phyloP scores from a whole-genome alignment of 176 grass and related monocot species.

The Eragrostis curvula region DNA sequence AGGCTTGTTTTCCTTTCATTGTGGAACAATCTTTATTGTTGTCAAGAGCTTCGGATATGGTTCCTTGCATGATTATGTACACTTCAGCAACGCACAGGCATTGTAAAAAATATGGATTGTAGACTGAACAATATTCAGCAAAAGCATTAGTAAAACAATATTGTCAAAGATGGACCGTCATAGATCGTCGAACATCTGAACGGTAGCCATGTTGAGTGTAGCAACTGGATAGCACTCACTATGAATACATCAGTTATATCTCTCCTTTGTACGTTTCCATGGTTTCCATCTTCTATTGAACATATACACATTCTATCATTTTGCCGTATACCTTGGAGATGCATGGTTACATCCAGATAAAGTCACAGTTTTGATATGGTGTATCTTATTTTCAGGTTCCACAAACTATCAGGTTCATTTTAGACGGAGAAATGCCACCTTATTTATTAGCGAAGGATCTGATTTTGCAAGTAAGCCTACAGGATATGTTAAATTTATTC shows the following conservation, averaged over 20 bases:
- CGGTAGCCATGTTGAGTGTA: neutral
- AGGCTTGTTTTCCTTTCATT: neutral
- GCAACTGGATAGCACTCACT: neutral
- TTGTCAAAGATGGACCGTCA: constrained; percentile 1
- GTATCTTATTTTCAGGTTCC: constrained; percentile 71
- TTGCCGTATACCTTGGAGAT: neutral
- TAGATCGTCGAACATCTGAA: neutral
- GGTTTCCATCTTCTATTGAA: neutral
- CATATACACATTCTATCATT: neutral
- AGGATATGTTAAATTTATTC: constrained; percentile 8
- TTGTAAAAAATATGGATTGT: neutral
- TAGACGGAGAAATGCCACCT: constrained; percentile 95
- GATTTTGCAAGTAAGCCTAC: constrained; percentile 89
- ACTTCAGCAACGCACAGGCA: neutral
- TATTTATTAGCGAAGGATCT: constrained; percentile 98
- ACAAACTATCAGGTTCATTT: constrained; percentile 76
- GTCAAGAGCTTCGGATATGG: neutral
- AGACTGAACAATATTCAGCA: neutral
- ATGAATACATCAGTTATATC: neutral
- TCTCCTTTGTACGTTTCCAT: neutral
- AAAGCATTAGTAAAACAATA: neutral
- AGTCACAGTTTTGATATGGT: constrained; percentile 42
- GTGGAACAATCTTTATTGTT: neutral
- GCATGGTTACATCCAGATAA: constrained; percentile 5
- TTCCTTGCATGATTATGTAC: neutral